Conservation (phyloP, 257 asterid genomes). For the Penstemon newberryi region DNA sequence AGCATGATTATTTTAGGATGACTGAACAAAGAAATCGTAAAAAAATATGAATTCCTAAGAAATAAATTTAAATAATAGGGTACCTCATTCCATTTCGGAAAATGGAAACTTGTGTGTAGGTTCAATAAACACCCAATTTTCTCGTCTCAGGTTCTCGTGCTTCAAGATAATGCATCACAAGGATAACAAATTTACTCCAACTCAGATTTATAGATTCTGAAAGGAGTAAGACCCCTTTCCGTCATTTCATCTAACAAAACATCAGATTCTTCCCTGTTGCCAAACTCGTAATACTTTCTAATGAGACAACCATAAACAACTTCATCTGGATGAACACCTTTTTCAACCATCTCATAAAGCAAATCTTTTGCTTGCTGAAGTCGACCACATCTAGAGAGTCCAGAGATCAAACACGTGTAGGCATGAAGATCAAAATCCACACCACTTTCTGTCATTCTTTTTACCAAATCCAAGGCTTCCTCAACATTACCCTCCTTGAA, state of each 20-base stretch:
- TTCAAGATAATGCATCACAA: slow-evolving; percentile 26
- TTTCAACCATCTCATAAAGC: slow-evolving; percentile 72
- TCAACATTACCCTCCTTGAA: slow-evolving; percentile 63
- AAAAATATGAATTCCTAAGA: neutral
- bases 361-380: slow-evolving; percentile 60
- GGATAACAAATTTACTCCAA: slow-evolving; percentile 17
- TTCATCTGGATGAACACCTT: slow-evolving; percentile 72
- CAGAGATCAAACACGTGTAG: slow-evolving; percentile 73
- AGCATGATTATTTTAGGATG: neutral
- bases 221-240: slow-evolving; percentile 44
- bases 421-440: slow-evolving; percentile 75
- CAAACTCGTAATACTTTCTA: slow-evolving; percentile 63
- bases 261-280: slow-evolving; percentile 60
- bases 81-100: slow-evolving; percentile 26
- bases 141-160: slow-evolving; percentile 20
- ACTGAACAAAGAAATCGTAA: neutral
- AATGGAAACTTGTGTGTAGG: slow-evolving; percentile 21
- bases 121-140: slow-evolving; percentile 14
- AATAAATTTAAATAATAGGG: slow-evolving; percentile 21
- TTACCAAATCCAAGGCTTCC: slow-evolving; percentile 68
- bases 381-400: slow-evolving; percentile 64
- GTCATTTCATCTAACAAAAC: slow-evolving; percentile 65
- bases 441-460: slow-evolving; percentile 58
- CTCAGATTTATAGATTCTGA: slow-evolving; percentile 35
- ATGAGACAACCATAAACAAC: slow-evolving; percentile 70